Percentiles rank a stretch among this genome's conserved stretches.
Evolutionary conservation across 805 yeast species (phyloP).

Genomic region (Metschnikowia shivogae): DNA sequence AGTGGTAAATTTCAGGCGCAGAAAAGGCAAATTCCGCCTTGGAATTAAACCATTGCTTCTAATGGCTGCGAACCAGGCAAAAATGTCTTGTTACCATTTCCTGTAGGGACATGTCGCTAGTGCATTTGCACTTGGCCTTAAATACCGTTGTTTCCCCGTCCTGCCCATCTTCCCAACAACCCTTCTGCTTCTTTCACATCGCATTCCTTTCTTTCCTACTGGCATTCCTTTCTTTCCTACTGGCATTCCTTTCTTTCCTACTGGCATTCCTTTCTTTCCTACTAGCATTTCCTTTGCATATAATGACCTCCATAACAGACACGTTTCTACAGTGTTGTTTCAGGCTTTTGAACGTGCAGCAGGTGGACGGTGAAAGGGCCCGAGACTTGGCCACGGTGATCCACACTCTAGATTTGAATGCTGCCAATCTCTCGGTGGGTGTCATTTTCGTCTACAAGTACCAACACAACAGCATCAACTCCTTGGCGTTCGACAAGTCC

Average conservation of each 20-base stretch:
- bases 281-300: neutral
- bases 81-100: constrained; percentile 4
- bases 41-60: constrained; percentile 5
- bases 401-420: constrained; percentile 15
- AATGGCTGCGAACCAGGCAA: constrained; percentile 15
- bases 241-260: neutral
- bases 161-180: neutral
- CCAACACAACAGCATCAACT: constrained; percentile 12
- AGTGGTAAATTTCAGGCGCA: constrained; percentile 6
- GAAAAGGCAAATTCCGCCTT: constrained; percentile 3
- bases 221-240: too few relatives aligned
- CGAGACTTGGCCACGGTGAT: constrained; percentile 14
- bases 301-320: constrained; percentile 9
- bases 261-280: neutral
- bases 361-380: constrained; percentile 3
- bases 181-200: neutral
- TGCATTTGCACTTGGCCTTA: constrained; percentile 1
- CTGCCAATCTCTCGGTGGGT: constrained; percentile 16
- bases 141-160: constrained; percentile 8
- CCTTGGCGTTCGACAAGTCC: constrained; percentile 9
- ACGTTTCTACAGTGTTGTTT: constrained; percentile 15
- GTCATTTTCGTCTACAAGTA: constrained; percentile 14
- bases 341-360: constrained; percentile 5
- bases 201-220: neutral
- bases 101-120: constrained; percentile 8